These are phyloP conservation scores for Solanum appendiculatum DNA, from an alignment of 257 asterid species.

Conservation along the genomic window DNA sequence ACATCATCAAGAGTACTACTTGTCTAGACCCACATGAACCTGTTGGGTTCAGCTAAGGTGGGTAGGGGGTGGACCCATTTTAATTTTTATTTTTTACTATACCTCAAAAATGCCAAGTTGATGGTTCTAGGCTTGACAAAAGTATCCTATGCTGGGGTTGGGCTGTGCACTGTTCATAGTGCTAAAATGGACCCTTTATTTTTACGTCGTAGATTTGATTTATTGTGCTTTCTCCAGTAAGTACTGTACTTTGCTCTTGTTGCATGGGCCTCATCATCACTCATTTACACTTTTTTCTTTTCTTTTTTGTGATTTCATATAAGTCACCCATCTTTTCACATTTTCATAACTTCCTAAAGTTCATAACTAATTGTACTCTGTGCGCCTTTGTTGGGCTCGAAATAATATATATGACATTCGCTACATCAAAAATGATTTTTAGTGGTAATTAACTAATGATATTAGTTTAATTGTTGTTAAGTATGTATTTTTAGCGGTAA, in stretches of 20 bases:
- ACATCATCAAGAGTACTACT: neutral
- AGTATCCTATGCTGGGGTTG: conserved; percentile 7
- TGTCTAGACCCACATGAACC: neutral
- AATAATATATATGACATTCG: too few relatives aligned
- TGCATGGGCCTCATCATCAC: neutral
- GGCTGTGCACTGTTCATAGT: neutral
- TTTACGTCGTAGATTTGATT: neutral
- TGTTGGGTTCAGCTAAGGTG: neutral
- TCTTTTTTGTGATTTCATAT: neutral
- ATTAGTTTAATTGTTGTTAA: too few relatives aligned
- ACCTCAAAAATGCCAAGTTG: neutral
- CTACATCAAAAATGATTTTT: too few relatives aligned
- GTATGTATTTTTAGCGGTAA: too few relatives aligned
- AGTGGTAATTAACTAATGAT: too few relatives aligned
- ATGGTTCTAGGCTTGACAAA: neutral
- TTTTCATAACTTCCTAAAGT: neutral
- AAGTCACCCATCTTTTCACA: neutral
- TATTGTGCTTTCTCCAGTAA: neutral
- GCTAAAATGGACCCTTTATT: neutral
- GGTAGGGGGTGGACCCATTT: neutral
- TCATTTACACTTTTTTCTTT: neutral
- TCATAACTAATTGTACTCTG: neutral
- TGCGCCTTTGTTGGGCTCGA: too few relatives aligned
- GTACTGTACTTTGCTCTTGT: neutral
- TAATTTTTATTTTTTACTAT: neutral